Base-by-base conservation (phyloP, 1,284 basidiomycete species). In the Ceratobasidium sp. region DNA sequence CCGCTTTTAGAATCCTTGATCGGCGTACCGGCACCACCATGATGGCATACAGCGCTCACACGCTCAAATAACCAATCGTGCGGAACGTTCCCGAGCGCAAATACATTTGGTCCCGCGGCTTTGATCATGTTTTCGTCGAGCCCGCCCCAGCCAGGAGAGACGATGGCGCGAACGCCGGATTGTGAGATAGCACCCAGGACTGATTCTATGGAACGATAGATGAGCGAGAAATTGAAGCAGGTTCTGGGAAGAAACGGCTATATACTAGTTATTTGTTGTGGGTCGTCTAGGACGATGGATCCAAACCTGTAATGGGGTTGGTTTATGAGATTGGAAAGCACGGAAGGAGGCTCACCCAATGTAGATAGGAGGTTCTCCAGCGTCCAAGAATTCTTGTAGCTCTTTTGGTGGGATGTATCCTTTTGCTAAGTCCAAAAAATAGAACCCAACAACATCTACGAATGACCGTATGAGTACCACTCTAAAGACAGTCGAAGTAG, bases 61-160 rank as follows among this genome's bases (percentile, higher is more conserved):
- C 90, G 84, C 46, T 89, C 88, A 81, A 93, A 93, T 3, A 94
- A 85, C 92, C 92, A 94, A 83, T 93, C 92, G 82, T 93, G 92
- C 0, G 92, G 91, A 0, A 93, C 87, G 78, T 90, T 90, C 13
- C 88, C 90, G 83, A 70, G 23, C 10, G 28, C 79, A 2, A 90
- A 88, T 13, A 90, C 84, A 26, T 85, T 81, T 12, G 84, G 82
- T 3, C 87, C 88, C 2, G 90, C 90, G 0, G 72, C 44, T n/a
- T n/a, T n/a, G n/a, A n/a, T n/a, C n/a, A n/a, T n/a, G n/a, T n/a
- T n/a, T 53, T 58, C 72, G 46, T 64, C 63, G 53, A 91, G 83
- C 0, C 89, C 89, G 20, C 90, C 90, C 91, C 91, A 92, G 56
- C 90, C 91, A 3, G 90, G 89, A n/a, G 89, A 90, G 67, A 92